Evolutionary conservation across 345 rosid genomes (phyloP), one percentile per base, ranked within the genome.

Genomic region (Microthlaspi erraticum): DNA sequence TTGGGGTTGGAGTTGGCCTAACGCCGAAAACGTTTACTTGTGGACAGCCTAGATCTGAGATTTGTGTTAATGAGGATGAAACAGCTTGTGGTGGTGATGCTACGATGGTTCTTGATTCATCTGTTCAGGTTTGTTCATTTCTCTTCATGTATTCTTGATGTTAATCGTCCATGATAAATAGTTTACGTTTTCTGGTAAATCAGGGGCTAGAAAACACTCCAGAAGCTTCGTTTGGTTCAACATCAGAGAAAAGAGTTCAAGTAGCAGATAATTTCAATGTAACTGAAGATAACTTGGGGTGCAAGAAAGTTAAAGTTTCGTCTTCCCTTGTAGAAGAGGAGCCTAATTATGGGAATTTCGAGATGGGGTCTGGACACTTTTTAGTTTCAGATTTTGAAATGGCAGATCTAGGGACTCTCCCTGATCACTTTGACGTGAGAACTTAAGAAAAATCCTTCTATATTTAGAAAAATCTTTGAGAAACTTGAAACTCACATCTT

Each of bases 401-500:
- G 59, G 77, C 84, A 10, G 88, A 86, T 11, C 61, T 87, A 0
- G 92, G 87, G 77, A 80, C 82, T 14, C 94, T 90, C 13, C 94
- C 95, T 39, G 94, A 85, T 74, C 64, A 84, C 14, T 75, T 74
- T 53, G 33, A 85, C 7, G 98, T 89, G 73, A 89, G 86, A 66
- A 41, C n/a, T 59, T 63, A 3, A 16, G 12, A 46, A 19, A 33
- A 55, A n/a, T 26, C 33, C 13, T 29, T 18, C 8, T n/a, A 11
- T 34, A 54, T 19, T 2, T 61, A 53, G 14, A 32, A 17, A 10
- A 60, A 32, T 19, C 39, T 14, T 19, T 51, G 32, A 53, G 20
- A 32, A 26, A 51, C 61, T 53, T 36, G 13, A 9, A 64, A 55
- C 31, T 64, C 36, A 65, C 0, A 26, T 54, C 2, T 10, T 55